These are phyloP conservation scores for Leccinum solheimii DNA, from an alignment of 1,284 basidiomycete genomes.

Conservation along the genomic window DNA sequence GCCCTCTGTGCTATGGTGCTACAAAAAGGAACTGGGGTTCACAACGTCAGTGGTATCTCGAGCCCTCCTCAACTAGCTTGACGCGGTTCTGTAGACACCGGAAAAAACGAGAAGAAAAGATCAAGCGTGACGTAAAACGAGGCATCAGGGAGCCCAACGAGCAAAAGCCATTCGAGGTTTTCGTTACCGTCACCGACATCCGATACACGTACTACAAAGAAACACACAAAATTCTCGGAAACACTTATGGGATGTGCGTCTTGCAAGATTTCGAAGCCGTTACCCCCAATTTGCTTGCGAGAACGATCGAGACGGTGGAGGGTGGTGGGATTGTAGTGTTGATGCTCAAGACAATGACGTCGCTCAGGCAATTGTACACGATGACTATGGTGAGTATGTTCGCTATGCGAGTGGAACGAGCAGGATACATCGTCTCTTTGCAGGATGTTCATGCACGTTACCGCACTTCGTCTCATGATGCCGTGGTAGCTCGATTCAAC, in stretches of 20 bases:
- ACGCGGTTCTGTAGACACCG: constrained; percentile 65
- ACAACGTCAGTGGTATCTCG: constrained; percentile 63
- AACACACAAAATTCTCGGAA: constrained; percentile 93
- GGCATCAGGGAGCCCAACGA: constrained; percentile 94
- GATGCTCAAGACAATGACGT: constrained; percentile 94
- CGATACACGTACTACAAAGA: constrained; percentile 98
- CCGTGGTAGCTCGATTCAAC: constrained; percentile 94
- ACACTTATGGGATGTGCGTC: constrained; percentile 97
- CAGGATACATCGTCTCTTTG: constrained; percentile 2
- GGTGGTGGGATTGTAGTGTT: constrained; percentile 94
- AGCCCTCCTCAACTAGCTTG: not conserved
- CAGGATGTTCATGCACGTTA: constrained; percentile 95
- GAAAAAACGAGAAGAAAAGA: constrained; percentile 95
- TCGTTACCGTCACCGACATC: constrained; percentile 98
- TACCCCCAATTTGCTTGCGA: constrained; percentile 94
- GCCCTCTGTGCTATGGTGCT: constrained; percentile 94
- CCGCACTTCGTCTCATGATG: constrained; percentile 87
- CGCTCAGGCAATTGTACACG: constrained; percentile 89
- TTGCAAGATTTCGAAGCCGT: constrained; percentile 99
- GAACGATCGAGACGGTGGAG: constrained; percentile 98
- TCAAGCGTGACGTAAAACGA: constrained; percentile 92
- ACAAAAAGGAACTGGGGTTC: constrained; percentile 96
- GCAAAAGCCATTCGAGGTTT: constrained; percentile 97
- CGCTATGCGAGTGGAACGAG: not conserved
- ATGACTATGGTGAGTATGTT: constrained; percentile 85